Evolutionary conservation across 371 early-diverging fungal genomes (phyloP).

Genomic region (Funneliformis caledonium): DNA sequence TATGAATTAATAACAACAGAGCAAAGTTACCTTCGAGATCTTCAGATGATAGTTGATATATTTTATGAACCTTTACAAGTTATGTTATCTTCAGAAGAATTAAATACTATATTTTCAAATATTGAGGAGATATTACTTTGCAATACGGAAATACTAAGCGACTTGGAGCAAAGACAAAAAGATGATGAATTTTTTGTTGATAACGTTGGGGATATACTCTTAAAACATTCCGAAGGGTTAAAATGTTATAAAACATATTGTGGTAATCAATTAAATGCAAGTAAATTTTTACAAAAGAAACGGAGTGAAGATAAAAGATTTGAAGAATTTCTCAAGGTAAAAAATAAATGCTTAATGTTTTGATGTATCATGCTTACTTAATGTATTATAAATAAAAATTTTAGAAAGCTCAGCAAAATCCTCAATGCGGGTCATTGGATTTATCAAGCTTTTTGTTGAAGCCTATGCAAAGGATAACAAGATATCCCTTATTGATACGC

Average conservation of each 20-base stretch:
- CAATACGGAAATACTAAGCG: conserved; percentile 74
- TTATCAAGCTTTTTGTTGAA: conserved; percentile 86
- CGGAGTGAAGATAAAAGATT: conserved; percentile 53
- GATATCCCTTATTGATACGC: conserved; percentile 88
- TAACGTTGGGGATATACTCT: conserved; percentile 66
- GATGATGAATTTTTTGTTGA: conserved; percentile 57
- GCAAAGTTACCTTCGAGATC: conserved; percentile 77
- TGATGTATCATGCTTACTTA: background rate
- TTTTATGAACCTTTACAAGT: conserved; percentile 55
- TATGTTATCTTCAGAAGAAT: conserved; percentile 40
- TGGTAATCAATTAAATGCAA: conserved; percentile 67
- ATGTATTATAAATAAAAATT: background rate
- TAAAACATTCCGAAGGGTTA: conserved; percentile 62
- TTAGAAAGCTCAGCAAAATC: conserved; percentile 63
- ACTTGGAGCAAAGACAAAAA: conserved; percentile 63
- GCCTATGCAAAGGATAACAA: conserved; percentile 93
- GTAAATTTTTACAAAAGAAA: conserved; percentile 66
- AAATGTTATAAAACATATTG: conserved; percentile 71
- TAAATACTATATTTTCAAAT: conserved; percentile 59
- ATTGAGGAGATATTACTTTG: conserved; percentile 71
- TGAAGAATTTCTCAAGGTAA: conserved; percentile 66
- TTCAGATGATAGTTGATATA: conserved; percentile 82
- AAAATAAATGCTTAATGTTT: conserved; percentile 12
- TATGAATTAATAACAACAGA: conserved; percentile 89
- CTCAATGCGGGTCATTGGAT: conserved; percentile 79